A percentile compares a stretch with the other conserved stretches of the same genome.
These are phyloP conservation scores for Phytophthora litchii DNA, from an alignment of 352 stramenopile species.

Conservation along the genomic window DNA sequence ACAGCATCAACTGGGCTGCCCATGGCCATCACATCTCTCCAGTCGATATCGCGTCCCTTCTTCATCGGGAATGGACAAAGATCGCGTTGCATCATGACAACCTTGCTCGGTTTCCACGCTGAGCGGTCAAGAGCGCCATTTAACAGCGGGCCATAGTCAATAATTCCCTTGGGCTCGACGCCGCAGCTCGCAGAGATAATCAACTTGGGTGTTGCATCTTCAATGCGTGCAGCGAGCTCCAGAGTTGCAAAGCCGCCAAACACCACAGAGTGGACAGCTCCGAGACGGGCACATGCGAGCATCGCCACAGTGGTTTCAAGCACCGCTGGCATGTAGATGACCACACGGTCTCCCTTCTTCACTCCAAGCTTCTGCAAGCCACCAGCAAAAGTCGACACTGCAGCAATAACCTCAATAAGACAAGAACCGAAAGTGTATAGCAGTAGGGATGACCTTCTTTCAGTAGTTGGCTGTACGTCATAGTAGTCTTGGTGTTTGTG, in stretches of 20 bases:
- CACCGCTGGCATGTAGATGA: constrained; percentile 98
- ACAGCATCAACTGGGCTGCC: constrained; percentile 46
- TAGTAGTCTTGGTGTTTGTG: constrained; percentile 57
- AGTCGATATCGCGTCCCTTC: constrained; percentile 53
- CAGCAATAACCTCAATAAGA: constrained; percentile 1
- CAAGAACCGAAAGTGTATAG: neutral
- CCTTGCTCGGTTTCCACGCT: constrained; percentile 55
- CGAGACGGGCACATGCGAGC: constrained; percentile 97
- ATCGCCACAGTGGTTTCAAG: constrained; percentile 95
- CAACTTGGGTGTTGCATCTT: constrained; percentile 80
- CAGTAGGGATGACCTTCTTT: constrained; percentile 43
- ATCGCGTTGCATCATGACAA: constrained; percentile 78
- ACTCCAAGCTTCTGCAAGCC: constrained; percentile 64
- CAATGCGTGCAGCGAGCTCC: constrained; percentile 85
- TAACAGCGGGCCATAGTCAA: constrained; percentile 79
- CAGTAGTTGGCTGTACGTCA: constrained; percentile 81
- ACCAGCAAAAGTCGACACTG: constrained; percentile 66
- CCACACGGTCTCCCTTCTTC: constrained; percentile 92
- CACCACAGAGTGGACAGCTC: constrained; percentile 93
- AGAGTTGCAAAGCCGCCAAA: constrained; percentile 90
- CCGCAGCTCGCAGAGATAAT: constrained; percentile 78
- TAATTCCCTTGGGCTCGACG: constrained; percentile 72
- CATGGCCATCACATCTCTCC: constrained; percentile 55
- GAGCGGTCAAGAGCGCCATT: constrained; percentile 75
- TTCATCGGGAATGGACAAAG: constrained; percentile 54